phyloP scores from a whole-genome alignment of 2,329 filamentous ascomycete species.

The Fusarium pseudonygamai region DNA sequence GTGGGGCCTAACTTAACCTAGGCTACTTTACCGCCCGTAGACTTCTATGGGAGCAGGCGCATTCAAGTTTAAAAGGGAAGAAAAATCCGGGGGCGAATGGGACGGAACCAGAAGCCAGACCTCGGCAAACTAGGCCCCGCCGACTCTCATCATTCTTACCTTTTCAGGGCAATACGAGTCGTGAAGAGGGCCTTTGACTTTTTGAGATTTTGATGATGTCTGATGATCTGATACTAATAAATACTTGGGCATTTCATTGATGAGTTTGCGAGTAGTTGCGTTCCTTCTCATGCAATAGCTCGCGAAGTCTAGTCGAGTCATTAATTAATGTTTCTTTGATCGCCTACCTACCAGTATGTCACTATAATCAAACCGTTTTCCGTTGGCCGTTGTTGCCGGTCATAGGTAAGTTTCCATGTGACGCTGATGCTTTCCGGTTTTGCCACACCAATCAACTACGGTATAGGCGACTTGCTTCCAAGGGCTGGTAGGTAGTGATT shows the following conservation, averaged over 20 bases:
- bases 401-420: conserved; percentile 27
- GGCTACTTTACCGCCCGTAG: background rate
- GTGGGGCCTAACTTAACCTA: conserved; percentile 16
- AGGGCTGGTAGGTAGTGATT: background rate
- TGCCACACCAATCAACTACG: conserved; percentile 15
- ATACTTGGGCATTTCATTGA: background rate
- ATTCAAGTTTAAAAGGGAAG: conserved; percentile 33
- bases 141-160: conserved; percentile 23
- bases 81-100: conserved; percentile 43
- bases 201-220: background rate
- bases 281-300: background rate
- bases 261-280: background rate
- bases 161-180: conserved; percentile 5
- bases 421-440: conserved; percentile 27
- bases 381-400: conserved; percentile 8
- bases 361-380: background rate
- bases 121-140: conserved; percentile 35
- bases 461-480: background rate
- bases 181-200: background rate
- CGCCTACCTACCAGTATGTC: too few species aligned
- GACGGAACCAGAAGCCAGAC: conserved; percentile 32
- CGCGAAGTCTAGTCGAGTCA: background rate
- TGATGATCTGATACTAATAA: background rate
- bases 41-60: background rate
- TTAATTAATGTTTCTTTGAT: background rate